A percentile compares a stretch with the other conserved stretches of the same genome.
phyloP scores from a whole-genome alignment of 768 basidiomycete genomes.

The Mycena chlorophos region DNA sequence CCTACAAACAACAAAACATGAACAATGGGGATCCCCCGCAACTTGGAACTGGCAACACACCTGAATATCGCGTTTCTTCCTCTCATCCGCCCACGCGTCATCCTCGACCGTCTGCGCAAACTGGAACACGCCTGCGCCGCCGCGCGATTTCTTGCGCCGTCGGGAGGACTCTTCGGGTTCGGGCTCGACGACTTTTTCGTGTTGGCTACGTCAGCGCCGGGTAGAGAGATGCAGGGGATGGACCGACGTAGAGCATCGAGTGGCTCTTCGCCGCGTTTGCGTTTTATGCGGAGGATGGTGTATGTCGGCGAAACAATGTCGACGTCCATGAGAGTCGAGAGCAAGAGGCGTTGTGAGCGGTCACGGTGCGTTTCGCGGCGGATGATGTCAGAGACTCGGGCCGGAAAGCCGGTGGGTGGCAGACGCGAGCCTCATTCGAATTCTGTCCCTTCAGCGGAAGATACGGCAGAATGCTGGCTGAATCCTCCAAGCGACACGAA shows the following conservation, averaged over 20 bases:
- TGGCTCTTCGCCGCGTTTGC: conserved; percentile 80
- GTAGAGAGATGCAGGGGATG: conserved; percentile 1
- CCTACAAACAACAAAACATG: conserved; percentile 35
- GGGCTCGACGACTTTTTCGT: conserved; percentile 61
- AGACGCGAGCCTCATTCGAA: too few species aligned
- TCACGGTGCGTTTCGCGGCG: too few species aligned
- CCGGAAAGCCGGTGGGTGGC: too few species aligned
- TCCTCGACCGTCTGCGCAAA: conserved; percentile 79
- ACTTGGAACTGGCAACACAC: conserved; percentile 36
- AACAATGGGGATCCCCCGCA: background rate
- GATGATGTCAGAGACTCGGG: too few species aligned
- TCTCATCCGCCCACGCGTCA: conserved; percentile 64
- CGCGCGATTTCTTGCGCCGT: conserved; percentile 62
- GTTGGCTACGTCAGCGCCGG: conserved; percentile 16
- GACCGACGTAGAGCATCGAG: conserved; percentile 73
- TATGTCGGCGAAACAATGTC: conserved; percentile 43
- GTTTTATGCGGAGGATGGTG: conserved; percentile 79
- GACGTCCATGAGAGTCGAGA: conserved; percentile 22
- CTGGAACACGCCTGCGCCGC: conserved; percentile 65
- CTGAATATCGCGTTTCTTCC: conserved; percentile 59
- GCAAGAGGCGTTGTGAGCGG: too few species aligned
- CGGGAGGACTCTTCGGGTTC: too few species aligned
- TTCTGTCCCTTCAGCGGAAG: too few species aligned
- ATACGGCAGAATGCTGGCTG: too few species aligned
- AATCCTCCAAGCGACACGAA: too few species aligned